Conservation (phyloP, 108 stramenopile species). For the Conticribra weissflogii region DNA sequence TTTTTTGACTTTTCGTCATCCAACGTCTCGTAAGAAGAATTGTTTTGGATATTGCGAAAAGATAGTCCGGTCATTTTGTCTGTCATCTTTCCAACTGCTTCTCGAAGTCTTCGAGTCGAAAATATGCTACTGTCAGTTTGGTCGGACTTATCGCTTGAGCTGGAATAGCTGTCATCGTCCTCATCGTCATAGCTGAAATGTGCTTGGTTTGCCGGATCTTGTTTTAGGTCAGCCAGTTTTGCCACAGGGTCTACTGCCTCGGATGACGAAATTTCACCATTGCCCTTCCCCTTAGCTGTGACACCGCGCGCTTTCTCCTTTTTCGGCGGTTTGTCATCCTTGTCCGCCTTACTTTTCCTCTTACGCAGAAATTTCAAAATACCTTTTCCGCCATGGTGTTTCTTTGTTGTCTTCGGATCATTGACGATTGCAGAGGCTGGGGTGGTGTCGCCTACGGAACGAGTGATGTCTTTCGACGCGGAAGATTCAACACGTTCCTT, state of each 20-base stretch:
- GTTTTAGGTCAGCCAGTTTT: background rate
- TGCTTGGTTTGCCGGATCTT: constrained; percentile 1
- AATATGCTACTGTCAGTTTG: constrained; percentile 30
- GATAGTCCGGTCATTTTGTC: constrained; percentile 28
- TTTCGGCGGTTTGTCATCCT: background rate
- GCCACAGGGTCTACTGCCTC: background rate
- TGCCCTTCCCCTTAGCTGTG: background rate
- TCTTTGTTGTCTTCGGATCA: background rate
- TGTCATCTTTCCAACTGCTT: constrained; percentile 25
- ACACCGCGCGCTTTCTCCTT: too few species aligned
- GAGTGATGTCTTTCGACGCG: constrained; percentile 1
- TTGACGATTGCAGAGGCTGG: background rate
- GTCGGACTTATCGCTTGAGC: constrained; percentile 28
- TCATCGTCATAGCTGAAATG: constrained; percentile 1
- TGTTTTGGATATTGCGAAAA: constrained; percentile 19
- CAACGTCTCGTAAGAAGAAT: constrained; percentile 22
- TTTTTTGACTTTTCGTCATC: constrained; percentile 3
- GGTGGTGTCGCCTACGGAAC: background rate
- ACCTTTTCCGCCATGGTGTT: background rate
- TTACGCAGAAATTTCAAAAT: background rate
- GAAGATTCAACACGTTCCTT: constrained; percentile 14
- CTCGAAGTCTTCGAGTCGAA: constrained; percentile 20
- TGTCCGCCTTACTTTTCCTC: background rate
- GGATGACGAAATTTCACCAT: background rate
- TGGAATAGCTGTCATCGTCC: constrained; percentile 30